Percentiles rank a stretch among this genome's conserved stretches.
These are phyloP conservation scores for Dactylellina drechsleri DNA, from an alignment of 2,329 filamentous ascomycete genomes.

Conservation along the genomic window DNA sequence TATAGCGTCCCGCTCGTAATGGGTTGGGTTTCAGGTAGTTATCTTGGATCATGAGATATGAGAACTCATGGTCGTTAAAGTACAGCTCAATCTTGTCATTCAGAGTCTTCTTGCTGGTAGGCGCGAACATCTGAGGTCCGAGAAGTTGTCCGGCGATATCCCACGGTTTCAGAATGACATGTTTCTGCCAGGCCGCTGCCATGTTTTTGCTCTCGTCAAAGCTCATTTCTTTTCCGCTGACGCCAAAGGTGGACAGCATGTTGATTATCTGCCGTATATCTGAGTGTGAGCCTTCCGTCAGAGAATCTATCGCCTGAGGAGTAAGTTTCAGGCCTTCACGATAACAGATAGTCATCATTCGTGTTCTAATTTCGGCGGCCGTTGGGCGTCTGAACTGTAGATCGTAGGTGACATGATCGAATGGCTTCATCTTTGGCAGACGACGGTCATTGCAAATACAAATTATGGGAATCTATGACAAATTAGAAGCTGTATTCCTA, in stretches of 20 bases:
- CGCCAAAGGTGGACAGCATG: conserved; percentile 93
- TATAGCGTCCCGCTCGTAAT: conserved; percentile 69
- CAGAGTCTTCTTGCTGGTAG: conserved; percentile 82
- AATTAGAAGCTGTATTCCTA: conserved; percentile 17
- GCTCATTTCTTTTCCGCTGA: conserved; percentile 76
- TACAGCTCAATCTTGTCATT: conserved; percentile 99
- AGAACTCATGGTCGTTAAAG: conserved; percentile 99
- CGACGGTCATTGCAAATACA: conserved; percentile 96
- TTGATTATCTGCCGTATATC: conserved; percentile 99
- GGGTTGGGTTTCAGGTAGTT: conserved; percentile 92
- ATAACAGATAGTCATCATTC: conserved; percentile 94
- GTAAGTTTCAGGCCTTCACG: conserved; percentile 89
- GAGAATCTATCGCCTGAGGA: conserved; percentile 82
- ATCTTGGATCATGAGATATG: conserved; percentile 96
- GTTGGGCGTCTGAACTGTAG: conserved; percentile 89
- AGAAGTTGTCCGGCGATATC: conserved; percentile 96
- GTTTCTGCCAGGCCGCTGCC: conserved; percentile 97
- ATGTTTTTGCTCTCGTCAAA: conserved; percentile 90
- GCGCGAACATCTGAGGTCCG: conserved; percentile 83
- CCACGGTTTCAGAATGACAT: conserved; percentile 96
- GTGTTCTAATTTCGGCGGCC: conserved; percentile 86
- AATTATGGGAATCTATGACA: conserved; percentile 82
- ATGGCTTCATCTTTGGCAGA: conserved; percentile 97
- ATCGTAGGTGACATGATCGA: conserved; percentile 85
- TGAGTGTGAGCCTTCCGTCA: conserved; percentile 94